Evolutionary conservation across 441 rosid species (phyloP).

Genomic region (Dalechampia spathulata): DNA sequence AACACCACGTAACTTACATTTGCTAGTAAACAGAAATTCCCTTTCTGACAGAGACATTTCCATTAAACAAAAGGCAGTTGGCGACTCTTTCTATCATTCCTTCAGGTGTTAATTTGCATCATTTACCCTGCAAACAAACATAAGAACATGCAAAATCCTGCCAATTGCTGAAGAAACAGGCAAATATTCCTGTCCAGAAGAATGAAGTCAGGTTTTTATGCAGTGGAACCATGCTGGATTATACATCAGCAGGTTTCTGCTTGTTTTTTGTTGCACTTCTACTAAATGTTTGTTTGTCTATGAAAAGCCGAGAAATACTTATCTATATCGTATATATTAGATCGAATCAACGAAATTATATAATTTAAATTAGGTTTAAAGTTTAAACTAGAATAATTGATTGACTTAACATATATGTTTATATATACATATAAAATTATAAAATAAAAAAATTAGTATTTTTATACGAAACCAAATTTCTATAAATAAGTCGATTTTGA

Average conservation of each 20-base stretch:
- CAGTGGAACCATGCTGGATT: constrained; percentile 7
- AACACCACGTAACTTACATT: background rate
- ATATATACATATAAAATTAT: too few relatives aligned
- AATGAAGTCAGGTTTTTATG: too few relatives aligned
- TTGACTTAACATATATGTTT: too few relatives aligned
- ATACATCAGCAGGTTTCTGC: constrained; percentile 9
- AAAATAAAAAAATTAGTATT: too few relatives aligned
- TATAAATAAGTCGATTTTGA: too few relatives aligned
- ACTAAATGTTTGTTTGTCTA: background rate
- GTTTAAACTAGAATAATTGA: too few relatives aligned
- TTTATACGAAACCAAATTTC: too few relatives aligned
- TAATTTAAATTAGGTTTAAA: too few relatives aligned
- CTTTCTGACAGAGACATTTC: too few relatives aligned
- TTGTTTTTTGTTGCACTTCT: constrained; percentile 13
- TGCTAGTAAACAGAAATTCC: background rate
- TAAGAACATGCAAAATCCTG: background rate
- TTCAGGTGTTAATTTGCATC: background rate
- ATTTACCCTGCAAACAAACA: background rate
- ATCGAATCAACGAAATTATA: too few relatives aligned
- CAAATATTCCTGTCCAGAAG: constrained; percentile 1
- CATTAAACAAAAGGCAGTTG: too few relatives aligned
- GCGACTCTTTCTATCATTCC: constrained; percentile 1
- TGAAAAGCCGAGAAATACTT: background rate
- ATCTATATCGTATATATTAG: background rate
- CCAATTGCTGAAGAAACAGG: background rate